A percentile compares a stretch with the other conserved stretches of the same genome.
phyloP scores from a whole-genome alignment of 805 yeast species.

The Torulaspora microellipsoides region DNA sequence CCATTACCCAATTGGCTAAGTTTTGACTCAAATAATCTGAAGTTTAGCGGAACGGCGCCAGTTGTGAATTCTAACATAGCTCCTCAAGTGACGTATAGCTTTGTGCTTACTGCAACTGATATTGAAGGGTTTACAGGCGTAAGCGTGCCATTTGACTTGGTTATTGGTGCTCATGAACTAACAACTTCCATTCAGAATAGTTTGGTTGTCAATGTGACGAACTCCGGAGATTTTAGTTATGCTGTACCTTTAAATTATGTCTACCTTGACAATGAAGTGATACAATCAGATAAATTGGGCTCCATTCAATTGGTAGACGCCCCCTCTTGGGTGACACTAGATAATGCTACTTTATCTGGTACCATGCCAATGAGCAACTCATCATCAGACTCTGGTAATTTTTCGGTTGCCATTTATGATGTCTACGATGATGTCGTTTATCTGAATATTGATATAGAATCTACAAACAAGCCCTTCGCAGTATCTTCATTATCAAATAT shows the following conservation, averaged over 20 bases:
- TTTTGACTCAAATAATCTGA: slow-evolving; percentile 56
- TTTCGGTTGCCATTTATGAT: slow-evolving; percentile 57
- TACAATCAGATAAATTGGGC: slow-evolving; percentile 51
- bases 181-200: slow-evolving; percentile 59
- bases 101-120: slow-evolving; percentile 76
- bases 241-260: slow-evolving; percentile 61
- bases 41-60: slow-evolving; percentile 87
- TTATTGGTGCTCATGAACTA: slow-evolving; percentile 85
- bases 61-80: slow-evolving; percentile 81
- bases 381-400: slow-evolving; percentile 34
- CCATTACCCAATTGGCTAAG: slow-evolving; percentile 89
- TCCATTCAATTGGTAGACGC: slow-evolving; percentile 44
- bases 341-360: slow-evolving; percentile 48
- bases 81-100: slow-evolving; percentile 68
- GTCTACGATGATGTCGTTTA: slow-evolving; percentile 54
- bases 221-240: slow-evolving; percentile 48
- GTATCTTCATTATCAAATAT: slow-evolving; percentile 48
- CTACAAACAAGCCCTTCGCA: slow-evolving; percentile 53
- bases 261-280: slow-evolving; percentile 54
- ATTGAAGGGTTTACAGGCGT: slow-evolving; percentile 68
- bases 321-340: slow-evolving; percentile 57
- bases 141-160: slow-evolving; percentile 60
- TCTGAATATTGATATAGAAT: slow-evolving; percentile 52
- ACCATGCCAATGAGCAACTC: slow-evolving; percentile 47
- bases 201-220: slow-evolving; percentile 62